phyloP scores from a whole-genome alignment of 2,329 filamentous ascomycete genomes.

The Chaetomiaceae sp. region DNA sequence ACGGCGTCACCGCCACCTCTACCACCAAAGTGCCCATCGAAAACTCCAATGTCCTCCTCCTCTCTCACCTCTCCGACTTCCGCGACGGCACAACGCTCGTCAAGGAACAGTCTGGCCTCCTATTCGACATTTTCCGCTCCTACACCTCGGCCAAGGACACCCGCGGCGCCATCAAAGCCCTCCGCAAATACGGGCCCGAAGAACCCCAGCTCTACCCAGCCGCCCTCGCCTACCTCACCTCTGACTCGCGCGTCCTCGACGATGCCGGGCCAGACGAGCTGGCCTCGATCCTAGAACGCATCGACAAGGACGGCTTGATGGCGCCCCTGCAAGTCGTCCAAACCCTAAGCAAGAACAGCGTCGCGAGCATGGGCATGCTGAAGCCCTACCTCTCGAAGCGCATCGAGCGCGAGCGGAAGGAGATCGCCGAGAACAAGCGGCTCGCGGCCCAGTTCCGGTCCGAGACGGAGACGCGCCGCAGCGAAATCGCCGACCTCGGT shows the following conservation, averaged over 20 bases:
- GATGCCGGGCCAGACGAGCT: slow-evolving; percentile 83
- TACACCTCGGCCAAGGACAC: slow-evolving; percentile 93
- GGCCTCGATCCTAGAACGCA: slow-evolving; percentile 72
- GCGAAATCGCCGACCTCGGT: slow-evolving; percentile 72
- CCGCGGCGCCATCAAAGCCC: slow-evolving; percentile 78
- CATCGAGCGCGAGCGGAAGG: slow-evolving; percentile 80
- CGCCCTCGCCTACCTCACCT: slow-evolving; percentile 89
- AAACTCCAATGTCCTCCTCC: slow-evolving; percentile 85
- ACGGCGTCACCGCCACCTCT: not conserved
- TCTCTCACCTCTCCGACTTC: slow-evolving; percentile 90
- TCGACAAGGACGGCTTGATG: slow-evolving; percentile 88
- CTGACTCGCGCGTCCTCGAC: slow-evolving; percentile 71
- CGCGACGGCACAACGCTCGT: slow-evolving; percentile 86
- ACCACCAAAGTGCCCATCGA: slow-evolving; percentile 62
- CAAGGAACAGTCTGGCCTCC: slow-evolving; percentile 85
- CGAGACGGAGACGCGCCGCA: slow-evolving; percentile 75
- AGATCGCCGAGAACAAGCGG: slow-evolving; percentile 75
- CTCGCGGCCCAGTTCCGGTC: slow-evolving; percentile 78
- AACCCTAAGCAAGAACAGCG: slow-evolving; percentile 62
- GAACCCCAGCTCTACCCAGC: slow-evolving; percentile 91
- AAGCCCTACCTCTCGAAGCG: slow-evolving; percentile 88
- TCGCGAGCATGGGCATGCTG: slow-evolving; percentile 96
- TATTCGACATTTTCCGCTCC: slow-evolving; percentile 94
- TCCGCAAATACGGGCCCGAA: slow-evolving; percentile 85
- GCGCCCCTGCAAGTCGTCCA: slow-evolving; percentile 95